A percentile compares a stretch with the other conserved stretches of the same genome.
These are phyloP conservation scores for Tuctoria greenei DNA, from an alignment of 176 grass and related monocot species.

Conservation along the genomic window DNA sequence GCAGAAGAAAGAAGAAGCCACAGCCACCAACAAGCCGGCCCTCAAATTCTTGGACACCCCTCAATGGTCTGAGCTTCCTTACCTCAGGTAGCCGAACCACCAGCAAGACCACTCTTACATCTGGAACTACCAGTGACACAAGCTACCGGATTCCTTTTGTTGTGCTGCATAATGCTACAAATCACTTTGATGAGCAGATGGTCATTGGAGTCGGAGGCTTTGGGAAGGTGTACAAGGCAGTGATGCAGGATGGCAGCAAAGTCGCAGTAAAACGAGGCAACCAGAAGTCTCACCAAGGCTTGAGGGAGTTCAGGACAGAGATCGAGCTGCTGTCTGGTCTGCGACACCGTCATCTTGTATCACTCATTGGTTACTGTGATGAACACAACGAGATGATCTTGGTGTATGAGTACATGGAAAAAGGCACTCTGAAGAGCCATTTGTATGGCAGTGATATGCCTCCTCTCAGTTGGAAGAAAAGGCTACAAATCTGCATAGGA, in stretches of 20 bases:
- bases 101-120: constrained; percentile 72
- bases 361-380: constrained; percentile 89
- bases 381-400: constrained; percentile 91
- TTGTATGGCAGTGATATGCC: constrained; percentile 69
- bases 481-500: constrained; percentile 93
- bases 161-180: constrained; percentile 66
- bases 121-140: constrained; percentile 54
- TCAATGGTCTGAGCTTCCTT: constrained; percentile 65
- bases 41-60: constrained; percentile 54
- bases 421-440: constrained; percentile 86
- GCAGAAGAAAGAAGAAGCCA: constrained; percentile 53
- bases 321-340: constrained; percentile 89
- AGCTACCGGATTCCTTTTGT: constrained; percentile 77
- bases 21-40: constrained; percentile 41
- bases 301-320: constrained; percentile 85
- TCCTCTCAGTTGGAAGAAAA: constrained; percentile 74
- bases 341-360: constrained; percentile 85
- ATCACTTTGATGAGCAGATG: constrained; percentile 82
- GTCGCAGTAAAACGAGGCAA: constrained; percentile 94
- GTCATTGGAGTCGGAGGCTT: constrained; percentile 89
- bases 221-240: constrained; percentile 89
- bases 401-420: constrained; percentile 96
- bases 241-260: constrained; percentile 64
- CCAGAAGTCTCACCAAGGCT: constrained; percentile 84
- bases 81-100: constrained; percentile 65